These are phyloP conservation scores for California macrophylla DNA, from an alignment of 441 rosid species.

Conservation along the genomic window DNA sequence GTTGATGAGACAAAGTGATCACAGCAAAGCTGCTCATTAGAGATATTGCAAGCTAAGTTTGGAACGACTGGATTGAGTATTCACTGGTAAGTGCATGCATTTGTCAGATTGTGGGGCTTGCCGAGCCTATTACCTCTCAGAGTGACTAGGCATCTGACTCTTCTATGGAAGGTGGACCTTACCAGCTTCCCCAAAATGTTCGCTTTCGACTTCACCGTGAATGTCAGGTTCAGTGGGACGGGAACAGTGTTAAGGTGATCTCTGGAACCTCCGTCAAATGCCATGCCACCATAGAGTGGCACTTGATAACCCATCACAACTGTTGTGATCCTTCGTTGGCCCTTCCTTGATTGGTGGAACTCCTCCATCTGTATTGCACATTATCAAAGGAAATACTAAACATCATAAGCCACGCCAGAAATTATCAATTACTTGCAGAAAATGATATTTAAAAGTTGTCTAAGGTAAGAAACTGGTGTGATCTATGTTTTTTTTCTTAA, in stretches of 20 bases:
- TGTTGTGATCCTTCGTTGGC: conserved; percentile 28
- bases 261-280: conserved; percentile 29
- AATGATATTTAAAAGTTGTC: too few relatives aligned
- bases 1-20: too few relatives aligned
- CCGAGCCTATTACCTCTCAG: conserved; percentile 48
- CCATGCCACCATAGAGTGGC: conserved; percentile 69
- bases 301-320: conserved; percentile 61
- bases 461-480: too few relatives aligned
- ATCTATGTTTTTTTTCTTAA: too few relatives aligned
- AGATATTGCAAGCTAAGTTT: not conserved
- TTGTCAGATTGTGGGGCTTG: conserved; percentile 38
- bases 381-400: not conserved
- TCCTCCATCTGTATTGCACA: conserved; percentile 50
- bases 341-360: conserved; percentile 57
- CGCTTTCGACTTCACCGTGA: conserved; percentile 58
- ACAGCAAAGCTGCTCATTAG: too few relatives aligned
- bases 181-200: conserved; percentile 64
- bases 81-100: conserved; percentile 32
- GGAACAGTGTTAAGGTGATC: conserved; percentile 30
- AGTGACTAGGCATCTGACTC: conserved; percentile 47
- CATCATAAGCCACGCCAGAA: not conserved
- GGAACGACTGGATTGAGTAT: conserved; percentile 11
- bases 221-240: conserved; percentile 65
- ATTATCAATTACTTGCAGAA: not conserved
- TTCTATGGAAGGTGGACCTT: conserved; percentile 45